Percentiles rank a stretch among this genome's conserved stretches.
Evolutionary conservation across 495 filamentous ascomycete genomes (phyloP).

Genomic region (Extremus antarcticus): DNA sequence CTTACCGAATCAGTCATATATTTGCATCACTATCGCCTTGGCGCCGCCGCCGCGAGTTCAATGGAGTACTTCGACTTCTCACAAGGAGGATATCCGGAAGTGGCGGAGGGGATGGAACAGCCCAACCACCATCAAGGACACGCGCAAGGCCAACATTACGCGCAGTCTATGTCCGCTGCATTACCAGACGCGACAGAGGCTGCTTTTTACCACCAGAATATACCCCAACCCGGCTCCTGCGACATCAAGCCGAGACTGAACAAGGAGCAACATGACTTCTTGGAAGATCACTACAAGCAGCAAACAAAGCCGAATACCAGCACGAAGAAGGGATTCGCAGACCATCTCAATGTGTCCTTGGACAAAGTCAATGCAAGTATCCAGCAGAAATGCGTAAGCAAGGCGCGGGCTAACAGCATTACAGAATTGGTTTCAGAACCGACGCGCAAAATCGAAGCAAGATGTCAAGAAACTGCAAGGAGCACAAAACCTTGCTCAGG

Average conservation of each 20-base stretch:
- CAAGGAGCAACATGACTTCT: constrained; percentile 35
- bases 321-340: constrained; percentile 33
- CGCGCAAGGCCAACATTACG: not conserved
- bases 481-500: constrained; percentile 1
- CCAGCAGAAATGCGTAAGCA: not conserved
- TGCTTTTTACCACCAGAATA: constrained; percentile 1
- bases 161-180: not conserved
- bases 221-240: constrained; percentile 3
- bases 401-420: not conserved
- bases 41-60: not conserved
- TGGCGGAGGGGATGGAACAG: not conserved
- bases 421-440: constrained; percentile 39
- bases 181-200: not conserved
- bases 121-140: not conserved
- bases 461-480: constrained; percentile 29
- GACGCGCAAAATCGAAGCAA: constrained; percentile 35
- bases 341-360: constrained; percentile 28
- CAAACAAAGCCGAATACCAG: constrained; percentile 31
- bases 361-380: constrained; percentile 36
- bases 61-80: constrained; percentile 1
- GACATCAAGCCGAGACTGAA: constrained; percentile 35
- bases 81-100: not conserved
- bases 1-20: not conserved
- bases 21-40: not conserved
- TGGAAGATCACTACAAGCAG: constrained; percentile 30